These are phyloP conservation scores for Colletotrichum aenigma DNA, from an alignment of 2,329 filamentous ascomycete species.

Conservation along the genomic window DNA sequence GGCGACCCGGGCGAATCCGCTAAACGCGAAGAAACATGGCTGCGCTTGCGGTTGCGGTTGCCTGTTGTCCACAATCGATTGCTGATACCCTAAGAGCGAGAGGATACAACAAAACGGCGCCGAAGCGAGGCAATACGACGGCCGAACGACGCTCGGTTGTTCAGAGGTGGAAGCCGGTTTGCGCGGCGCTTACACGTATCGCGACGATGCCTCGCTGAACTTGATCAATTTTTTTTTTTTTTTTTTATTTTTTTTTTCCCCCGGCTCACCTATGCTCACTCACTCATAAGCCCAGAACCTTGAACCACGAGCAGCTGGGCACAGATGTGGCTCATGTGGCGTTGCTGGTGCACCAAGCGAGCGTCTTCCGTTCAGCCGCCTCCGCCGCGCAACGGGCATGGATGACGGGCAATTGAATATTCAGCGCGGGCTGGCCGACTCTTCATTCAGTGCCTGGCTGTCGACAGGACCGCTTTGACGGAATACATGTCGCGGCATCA, in stretches of 20 bases:
- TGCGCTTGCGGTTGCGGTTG: background rate
- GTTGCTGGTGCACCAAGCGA: background rate
- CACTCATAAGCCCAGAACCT: background rate
- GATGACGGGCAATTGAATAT: background rate
- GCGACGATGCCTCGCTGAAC: too few relatives aligned
- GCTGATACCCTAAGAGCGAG: rapidly evolving
- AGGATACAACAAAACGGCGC: too few relatives aligned
- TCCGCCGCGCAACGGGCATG: background rate
- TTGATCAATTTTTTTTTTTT: too few relatives aligned
- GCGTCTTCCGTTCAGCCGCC: too few relatives aligned
- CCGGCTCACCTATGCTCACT: too few relatives aligned
- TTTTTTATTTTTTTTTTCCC: too few relatives aligned
- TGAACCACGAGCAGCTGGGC: background rate
- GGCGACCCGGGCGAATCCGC: too few relatives aligned
- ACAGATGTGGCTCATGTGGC: too few relatives aligned
- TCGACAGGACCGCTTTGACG: background rate
- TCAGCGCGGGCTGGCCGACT: background rate
- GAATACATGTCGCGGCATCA: background rate
- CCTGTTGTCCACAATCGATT: background rate
- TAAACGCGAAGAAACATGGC: background rate
- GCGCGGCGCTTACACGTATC: background rate
- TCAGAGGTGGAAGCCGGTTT: background rate
- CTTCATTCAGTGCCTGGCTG: background rate
- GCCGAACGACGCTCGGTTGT: background rate
- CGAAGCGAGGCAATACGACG: too few relatives aligned